Conservation (phyloP, 2,329 filamentous ascomycete genomes). For the Neofusicoccum umdonicola region DNA sequence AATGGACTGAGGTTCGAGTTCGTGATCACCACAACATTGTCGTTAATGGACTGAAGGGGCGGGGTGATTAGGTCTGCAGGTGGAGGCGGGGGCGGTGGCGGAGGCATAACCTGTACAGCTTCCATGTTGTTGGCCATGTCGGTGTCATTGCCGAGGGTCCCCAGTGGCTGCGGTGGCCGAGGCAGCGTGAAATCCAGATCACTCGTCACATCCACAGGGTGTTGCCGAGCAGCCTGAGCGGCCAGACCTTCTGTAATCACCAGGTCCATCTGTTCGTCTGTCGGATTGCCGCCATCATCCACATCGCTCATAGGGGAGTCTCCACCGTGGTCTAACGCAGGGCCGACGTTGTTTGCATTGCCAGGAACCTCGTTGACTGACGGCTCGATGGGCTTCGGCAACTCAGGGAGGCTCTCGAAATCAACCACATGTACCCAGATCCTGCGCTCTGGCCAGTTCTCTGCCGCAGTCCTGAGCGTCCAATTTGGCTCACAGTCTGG, state of each 20-base stretch:
- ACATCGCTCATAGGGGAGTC: conserved; percentile 41
- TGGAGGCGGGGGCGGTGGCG: conserved; percentile 28
- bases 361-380: background rate
- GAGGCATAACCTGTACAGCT: background rate
- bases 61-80: conserved; percentile 21
- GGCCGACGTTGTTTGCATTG: background rate
- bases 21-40: background rate
- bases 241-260: conserved; percentile 8
- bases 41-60: background rate
- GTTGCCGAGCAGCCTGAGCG: conserved; percentile 13
- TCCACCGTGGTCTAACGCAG: conserved; percentile 19
- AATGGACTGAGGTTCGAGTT: background rate
- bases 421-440: conserved; percentile 37
- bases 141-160: background rate
- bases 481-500: conserved; percentile 20
- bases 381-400: conserved; percentile 22
- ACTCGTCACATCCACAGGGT: background rate
- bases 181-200: background rate
- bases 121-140: conserved; percentile 4
- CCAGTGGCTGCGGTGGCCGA: background rate
- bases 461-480: conserved; percentile 17
- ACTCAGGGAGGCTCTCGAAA: conserved; percentile 30
- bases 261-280: conserved; percentile 8
- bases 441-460: conserved; percentile 9
- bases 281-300: conserved; percentile 25